Percentiles rank a stretch among this genome's conserved stretches.
These are phyloP conservation scores for Phytophthora aleatoria DNA, from an alignment of 352 stramenopile genomes.

Conservation along the genomic window DNA sequence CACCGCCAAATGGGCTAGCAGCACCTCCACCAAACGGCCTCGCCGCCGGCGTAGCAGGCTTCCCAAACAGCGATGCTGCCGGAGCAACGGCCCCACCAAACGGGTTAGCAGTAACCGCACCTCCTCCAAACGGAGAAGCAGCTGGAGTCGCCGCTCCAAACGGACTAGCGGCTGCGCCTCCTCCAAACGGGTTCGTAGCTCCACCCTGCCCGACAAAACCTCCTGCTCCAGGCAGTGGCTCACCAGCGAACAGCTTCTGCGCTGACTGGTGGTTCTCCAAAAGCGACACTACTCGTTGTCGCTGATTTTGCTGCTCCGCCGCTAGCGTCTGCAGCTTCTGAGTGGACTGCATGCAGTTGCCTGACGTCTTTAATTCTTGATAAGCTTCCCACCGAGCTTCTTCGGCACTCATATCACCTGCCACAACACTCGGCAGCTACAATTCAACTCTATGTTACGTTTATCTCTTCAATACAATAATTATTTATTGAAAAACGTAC, in stretches of 20 bases:
- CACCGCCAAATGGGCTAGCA: constrained; percentile 41
- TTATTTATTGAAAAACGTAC: constrained; percentile 31
- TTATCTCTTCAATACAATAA: background rate
- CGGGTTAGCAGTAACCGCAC: constrained; percentile 19
- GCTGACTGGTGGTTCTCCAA: constrained; percentile 58
- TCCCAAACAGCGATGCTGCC: constrained; percentile 28
- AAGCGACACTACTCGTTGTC: constrained; percentile 49
- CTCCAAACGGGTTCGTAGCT: constrained; percentile 28
- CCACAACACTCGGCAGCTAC: constrained; percentile 62
- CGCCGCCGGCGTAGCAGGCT: constrained; percentile 16
- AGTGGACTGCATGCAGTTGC: constrained; percentile 43
- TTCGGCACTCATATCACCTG: constrained; percentile 64
- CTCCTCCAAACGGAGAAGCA: constrained; percentile 35
- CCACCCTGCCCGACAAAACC: constrained; percentile 25
- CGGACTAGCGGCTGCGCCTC: constrained; percentile 21
- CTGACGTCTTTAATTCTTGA: constrained; percentile 55
- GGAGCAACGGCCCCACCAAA: constrained; percentile 19
- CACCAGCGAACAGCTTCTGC: constrained; percentile 60
- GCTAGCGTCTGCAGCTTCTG: constrained; percentile 47
- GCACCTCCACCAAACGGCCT: constrained; percentile 40
- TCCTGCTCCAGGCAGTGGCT: constrained; percentile 34
- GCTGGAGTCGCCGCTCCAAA: constrained; percentile 19
- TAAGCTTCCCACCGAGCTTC: constrained; percentile 69
- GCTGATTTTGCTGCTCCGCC: constrained; percentile 55
- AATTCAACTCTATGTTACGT: constrained; percentile 2